Conservation (phyloP, 306 rosid genomes). For the Cucurbita maxima region DNA sequence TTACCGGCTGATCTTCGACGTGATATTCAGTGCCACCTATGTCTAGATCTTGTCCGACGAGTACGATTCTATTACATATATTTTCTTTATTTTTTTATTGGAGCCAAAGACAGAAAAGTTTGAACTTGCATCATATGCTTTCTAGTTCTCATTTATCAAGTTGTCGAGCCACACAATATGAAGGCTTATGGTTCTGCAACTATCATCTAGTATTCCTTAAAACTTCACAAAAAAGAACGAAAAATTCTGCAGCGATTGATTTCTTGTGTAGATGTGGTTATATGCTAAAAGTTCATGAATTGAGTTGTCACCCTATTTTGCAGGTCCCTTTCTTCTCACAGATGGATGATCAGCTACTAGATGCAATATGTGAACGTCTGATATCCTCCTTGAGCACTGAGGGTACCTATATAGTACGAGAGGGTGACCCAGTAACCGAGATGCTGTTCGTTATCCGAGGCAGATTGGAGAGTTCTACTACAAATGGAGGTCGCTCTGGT, state of each 20-base stretch:
- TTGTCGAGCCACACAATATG: not conserved
- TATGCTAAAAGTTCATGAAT: not conserved
- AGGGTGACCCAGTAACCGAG: conserved; percentile 91
- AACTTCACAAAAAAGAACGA: not conserved
- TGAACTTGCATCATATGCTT: not conserved
- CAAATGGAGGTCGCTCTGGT: conserved; percentile 89
- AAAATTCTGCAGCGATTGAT: not conserved
- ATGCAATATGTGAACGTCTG: conserved; percentile 92
- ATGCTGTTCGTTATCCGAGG: conserved; percentile 90
- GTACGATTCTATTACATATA: conserved; percentile 28
- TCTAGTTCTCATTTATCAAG: not conserved
- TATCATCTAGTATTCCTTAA: not conserved
- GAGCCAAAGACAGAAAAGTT: not conserved
- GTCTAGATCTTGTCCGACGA: conserved; percentile 87
- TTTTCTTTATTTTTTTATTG: not conserved
- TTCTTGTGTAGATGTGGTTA: not conserved
- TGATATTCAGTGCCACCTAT: conserved; percentile 87
- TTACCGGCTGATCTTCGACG: conserved; percentile 94
- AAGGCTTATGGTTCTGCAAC: not conserved
- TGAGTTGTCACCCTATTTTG: not conserved
- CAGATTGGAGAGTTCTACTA: conserved; percentile 78
- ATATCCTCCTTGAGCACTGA: conserved; percentile 85
- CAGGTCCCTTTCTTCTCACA: conserved; percentile 97
- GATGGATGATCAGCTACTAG: conserved; percentile 94
- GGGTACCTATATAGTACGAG: conserved; percentile 78